Percentiles rank a stretch among this genome's conserved stretches.
phyloP scores from a whole-genome alignment of 495 filamentous ascomycete genomes.

The Penicillium maclennaniae region DNA sequence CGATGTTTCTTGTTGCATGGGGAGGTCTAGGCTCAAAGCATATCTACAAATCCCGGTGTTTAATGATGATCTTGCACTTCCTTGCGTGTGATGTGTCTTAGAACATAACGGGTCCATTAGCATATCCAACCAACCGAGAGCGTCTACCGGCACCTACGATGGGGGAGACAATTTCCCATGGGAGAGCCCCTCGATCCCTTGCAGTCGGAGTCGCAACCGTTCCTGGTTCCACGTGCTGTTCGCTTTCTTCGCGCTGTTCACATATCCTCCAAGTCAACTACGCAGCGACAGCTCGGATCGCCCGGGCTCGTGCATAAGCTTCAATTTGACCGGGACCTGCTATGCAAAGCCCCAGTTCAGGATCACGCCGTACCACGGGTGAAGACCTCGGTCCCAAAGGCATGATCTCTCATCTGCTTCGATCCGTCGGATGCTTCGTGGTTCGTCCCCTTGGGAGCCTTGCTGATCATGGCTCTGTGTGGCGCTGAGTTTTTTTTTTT shows the following conservation, averaged over 20 bases:
- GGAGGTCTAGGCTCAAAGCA: slow-evolving; percentile 3
- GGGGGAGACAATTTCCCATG: slow-evolving; percentile 4
- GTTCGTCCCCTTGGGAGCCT: slow-evolving; percentile 18
- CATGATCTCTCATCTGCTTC: slow-evolving; percentile 15
- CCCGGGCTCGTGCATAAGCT: slow-evolving; percentile 23
- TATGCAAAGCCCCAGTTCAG: not conserved
- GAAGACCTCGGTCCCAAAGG: not conserved
- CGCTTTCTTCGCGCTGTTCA: slow-evolving; percentile 6
- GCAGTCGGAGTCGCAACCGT: slow-evolving; percentile 16
- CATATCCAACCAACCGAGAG: not conserved
- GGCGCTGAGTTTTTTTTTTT: slow-evolving; percentile 15
- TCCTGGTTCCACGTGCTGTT: slow-evolving; percentile 18
- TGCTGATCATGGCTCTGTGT: slow-evolving; percentile 24
- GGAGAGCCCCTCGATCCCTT: slow-evolving; percentile 10
- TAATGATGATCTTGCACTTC: slow-evolving; percentile 16
- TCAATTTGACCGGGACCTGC: slow-evolving; percentile 3
- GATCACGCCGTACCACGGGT: not conserved
- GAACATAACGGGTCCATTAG: not conserved
- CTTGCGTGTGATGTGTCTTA: slow-evolving; percentile 25
- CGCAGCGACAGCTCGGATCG: not conserved
- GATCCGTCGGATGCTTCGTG: not conserved
- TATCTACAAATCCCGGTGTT: slow-evolving; percentile 1
- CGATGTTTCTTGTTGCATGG: not conserved
- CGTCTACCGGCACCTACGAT: slow-evolving; percentile 6
- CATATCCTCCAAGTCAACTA: no score